Base-by-base conservation (phyloP, 495 filamentous ascomycete genomes). In the Umbilicaria muhlenbergii region DNA sequence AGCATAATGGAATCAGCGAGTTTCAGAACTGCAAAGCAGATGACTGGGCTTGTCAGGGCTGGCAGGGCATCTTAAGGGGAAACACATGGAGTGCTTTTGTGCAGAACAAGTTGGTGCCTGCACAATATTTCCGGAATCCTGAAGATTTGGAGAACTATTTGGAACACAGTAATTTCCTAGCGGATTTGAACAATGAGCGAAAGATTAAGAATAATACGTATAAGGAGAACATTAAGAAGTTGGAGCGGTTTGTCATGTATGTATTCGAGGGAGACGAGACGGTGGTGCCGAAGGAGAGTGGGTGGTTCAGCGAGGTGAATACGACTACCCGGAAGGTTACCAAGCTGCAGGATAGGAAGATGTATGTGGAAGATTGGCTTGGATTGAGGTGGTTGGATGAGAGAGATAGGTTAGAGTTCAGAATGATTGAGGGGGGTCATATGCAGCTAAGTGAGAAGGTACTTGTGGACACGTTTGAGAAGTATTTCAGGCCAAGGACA, bases 131-230 rank as follows among this genome's bases (percentile, higher is more conserved):
- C 66, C 78, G 89, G 18, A 75, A 91, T 51, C 77, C 80, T 0
- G 65, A 60, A 2, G 73, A 86, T 48, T 59, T 84, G 43, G 79
- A 80, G 4, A 54, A 61, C 31, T 98, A 95, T 58, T 69, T 95
- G 14, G 78, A 83, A 53, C 48, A 79, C 57, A 91, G 84, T 56
- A 92, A 88, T 54, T 94, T 89, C 59, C 68, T 99, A n/a, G 91
- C 89, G n/a, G 89, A 96, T 59, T 79, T 96, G 60, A 99, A 99
- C 63, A 95, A 94, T 56, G 91, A 96, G 73, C 70, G 92, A 2
- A 58, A 37, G 14, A 18, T 55, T 42, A 94, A 89, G 70, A 94
- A 88, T 50, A 51, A 56, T 36, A 71, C 62, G 7, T 96, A 96
- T 59, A 78, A 71, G 58, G 59, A 71, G 52, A 81, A 86, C 58